A percentile compares a stretch with the other conserved stretches of the same genome.
These are phyloP conservation scores for Monilinia fructigena DNA, from an alignment of 2,329 filamentous ascomycete species.

Conservation along the genomic window DNA sequence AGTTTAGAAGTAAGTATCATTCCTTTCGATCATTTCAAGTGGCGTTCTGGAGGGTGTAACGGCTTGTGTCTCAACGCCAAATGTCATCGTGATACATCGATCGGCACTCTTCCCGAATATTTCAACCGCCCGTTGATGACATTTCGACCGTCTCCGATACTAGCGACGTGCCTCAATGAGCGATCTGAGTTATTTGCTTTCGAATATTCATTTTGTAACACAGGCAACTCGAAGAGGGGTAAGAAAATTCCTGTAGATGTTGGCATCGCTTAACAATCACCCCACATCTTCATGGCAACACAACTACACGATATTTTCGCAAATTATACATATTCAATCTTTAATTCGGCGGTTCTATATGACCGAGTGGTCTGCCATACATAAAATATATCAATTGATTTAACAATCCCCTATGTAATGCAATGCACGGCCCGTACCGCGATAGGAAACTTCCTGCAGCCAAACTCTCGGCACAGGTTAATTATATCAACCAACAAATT, in stretches of 20 bases:
- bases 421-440: constrained; percentile 21
- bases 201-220: not conserved
- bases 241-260: not conserved
- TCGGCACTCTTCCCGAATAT: not conserved
- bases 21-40: not conserved
- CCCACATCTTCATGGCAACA: constrained; percentile 1
- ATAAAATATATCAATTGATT: constrained; percentile 16
- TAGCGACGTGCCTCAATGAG: not conserved
- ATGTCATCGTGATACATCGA: constrained; percentile 1
- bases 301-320: constrained; percentile 10
- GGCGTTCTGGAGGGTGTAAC: constrained; percentile 10
- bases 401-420: constrained; percentile 10
- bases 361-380: constrained; percentile 20
- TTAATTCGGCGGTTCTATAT: constrained; percentile 18
- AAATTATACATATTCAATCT: not conserved
- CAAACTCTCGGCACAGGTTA: constrained; percentile 7
- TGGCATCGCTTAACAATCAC: constrained; percentile 13
- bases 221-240: not conserved
- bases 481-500: not conserved
- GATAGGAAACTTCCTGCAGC: constrained; percentile 19
- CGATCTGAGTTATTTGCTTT: not conserved
- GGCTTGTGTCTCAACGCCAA: not conserved
- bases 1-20: constrained; percentile 1
- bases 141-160: not conserved
- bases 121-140: not conserved